Conservation (phyloP, 306 rosid species). For the Cotoneaster glaucophyllus region DNA sequence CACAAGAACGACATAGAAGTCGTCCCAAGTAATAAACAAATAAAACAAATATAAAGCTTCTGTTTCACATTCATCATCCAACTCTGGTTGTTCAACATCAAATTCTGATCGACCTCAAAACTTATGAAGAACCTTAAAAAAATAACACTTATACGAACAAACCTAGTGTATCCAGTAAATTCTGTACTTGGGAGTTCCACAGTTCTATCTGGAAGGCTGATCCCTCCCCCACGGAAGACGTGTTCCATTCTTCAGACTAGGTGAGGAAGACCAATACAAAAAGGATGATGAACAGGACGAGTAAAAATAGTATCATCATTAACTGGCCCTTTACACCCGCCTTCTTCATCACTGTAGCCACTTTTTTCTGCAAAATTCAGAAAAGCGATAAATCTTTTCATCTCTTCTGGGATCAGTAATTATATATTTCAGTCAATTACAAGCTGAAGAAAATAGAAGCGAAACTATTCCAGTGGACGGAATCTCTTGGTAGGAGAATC, state of each 20-base stretch:
- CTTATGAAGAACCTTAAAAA: neutral
- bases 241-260: slow-evolving; percentile 29
- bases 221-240: slow-evolving; percentile 10
- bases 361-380: slow-evolving; percentile 68
- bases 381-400: neutral
- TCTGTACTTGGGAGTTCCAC: neutral
- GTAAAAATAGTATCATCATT: slow-evolving; percentile 77
- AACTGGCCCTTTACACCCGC: slow-evolving; percentile 87
- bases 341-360: slow-evolving; percentile 92
- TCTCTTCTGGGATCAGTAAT: neutral
- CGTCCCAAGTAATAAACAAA: neutral
- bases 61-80: neutral
- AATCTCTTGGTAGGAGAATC: neutral
- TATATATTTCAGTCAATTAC: neutral
- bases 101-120: neutral
- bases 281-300: slow-evolving; percentile 75
- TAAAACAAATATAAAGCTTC: neutral
- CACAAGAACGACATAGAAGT: neutral
- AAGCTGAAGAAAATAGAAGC: neutral
- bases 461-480: neutral
- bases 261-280: slow-evolving; percentile 87
- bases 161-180: slow-evolving; percentile 3
- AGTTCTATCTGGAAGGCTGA: neutral
- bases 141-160: neutral
- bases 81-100: neutral